Evolutionary conservation across 1,284 basidiomycete genomes (phyloP), one percentile per base, ranked within the genome.

Genomic region (Xerocomus amazonicus): DNA sequence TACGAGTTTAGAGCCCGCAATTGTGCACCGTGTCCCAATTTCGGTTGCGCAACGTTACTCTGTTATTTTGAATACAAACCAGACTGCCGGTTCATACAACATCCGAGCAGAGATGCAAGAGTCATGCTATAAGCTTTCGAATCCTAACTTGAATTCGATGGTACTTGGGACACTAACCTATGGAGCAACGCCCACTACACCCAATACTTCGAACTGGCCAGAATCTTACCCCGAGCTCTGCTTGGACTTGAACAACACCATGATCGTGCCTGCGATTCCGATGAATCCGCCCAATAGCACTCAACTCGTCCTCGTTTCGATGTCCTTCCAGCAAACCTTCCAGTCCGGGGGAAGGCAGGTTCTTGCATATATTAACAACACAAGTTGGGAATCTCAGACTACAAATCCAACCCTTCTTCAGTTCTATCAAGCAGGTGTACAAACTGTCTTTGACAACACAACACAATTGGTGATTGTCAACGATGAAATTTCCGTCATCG

Each of bases 21-120:
- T 45, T 31, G 63, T 69, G 9, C 65, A 65, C 40, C 63, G 63
- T 16, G 62, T 68, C 46, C 63, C 63, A 4, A 51, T 65, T 45
- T 61, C 57, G 10, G 50, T 69, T 32, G 63, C 63, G 1, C 63
- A 66, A 48, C 65, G 63, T 17, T 69, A 66, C 46, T 66, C 63
- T 7, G 63, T 56, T 13, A 67, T 66, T 36, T 55, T 65, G 14
- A 50, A 37, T 16, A 68, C 63, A 10, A 69, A 69, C 34, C 66
- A 69, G 43, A 67, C 66, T 12, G 44, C 19, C 31, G 66, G 63
- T 27, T 68, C 67, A 10, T 66, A 69, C 45, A 53, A 58, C n/a
- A 47, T 69, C 37, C 66, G 63, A 13, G 66, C 58, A 9, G 67
- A 65, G 39, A 69, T 65, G 63, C 63, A 69, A 32, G 44, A 45